Evolutionary conservation across 179 eudicot species (phyloP).

Genomic region (Silene coronaria): DNA sequence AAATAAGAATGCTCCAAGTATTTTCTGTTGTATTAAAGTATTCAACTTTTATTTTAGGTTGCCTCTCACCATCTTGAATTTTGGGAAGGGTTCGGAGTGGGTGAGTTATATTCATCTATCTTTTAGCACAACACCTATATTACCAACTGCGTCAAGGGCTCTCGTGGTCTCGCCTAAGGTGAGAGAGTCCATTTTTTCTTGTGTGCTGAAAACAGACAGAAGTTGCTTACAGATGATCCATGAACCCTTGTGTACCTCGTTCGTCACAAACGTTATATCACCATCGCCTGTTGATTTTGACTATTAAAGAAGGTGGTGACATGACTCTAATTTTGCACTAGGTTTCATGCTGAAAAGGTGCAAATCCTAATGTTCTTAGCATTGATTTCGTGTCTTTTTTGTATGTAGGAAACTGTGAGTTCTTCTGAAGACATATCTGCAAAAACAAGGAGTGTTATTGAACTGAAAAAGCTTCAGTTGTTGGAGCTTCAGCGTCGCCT

Average conservation of each 20-base stretch:
- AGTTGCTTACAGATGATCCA: background rate
- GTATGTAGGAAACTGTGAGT: slow-evolving; percentile 73
- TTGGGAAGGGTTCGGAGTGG: no score
- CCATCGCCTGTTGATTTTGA: background rate
- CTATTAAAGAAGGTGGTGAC: background rate
- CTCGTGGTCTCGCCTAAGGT: no score
- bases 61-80: no score
- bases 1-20: background rate
- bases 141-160: no score
- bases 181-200: background rate
- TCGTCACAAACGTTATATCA: background rate
- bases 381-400: background rate
- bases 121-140: no score
- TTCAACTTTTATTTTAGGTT: background rate
- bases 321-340: background rate
- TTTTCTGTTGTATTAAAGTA: background rate
- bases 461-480: slow-evolving; percentile 87
- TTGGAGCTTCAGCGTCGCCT: slow-evolving; percentile 88
- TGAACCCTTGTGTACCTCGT: background rate
- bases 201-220: background rate
- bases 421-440: slow-evolving; percentile 88
- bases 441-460: slow-evolving; percentile 92
- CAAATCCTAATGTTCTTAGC: background rate
- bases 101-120: no score
- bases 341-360: background rate